These are phyloP conservation scores for Pythium biforme DNA, from an alignment of 352 stramenopile genomes.

Conservation along the genomic window DNA sequence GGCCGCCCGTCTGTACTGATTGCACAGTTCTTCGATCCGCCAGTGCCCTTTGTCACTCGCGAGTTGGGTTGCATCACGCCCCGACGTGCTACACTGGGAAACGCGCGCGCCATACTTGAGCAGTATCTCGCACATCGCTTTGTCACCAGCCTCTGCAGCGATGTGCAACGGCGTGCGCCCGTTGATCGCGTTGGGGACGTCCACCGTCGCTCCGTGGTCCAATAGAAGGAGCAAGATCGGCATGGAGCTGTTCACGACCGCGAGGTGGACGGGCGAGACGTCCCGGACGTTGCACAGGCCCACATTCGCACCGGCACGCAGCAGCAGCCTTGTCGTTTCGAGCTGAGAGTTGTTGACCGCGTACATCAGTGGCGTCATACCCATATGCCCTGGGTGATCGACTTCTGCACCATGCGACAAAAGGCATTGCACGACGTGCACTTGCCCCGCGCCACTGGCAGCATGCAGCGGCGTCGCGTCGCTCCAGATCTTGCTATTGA, in stretches of 20 bases:
- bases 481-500: constrained; percentile 40
- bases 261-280: constrained; percentile 50
- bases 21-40: neutral
- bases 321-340: constrained; percentile 43
- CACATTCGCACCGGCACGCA: constrained; percentile 49
- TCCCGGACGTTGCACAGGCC: constrained; percentile 43
- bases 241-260: constrained; percentile 41
- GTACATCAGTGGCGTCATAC: constrained; percentile 50
- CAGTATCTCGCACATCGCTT: constrained; percentile 51
- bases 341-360: constrained; percentile 49
- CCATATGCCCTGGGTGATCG: constrained; percentile 36
- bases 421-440: constrained; percentile 44
- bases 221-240: constrained; percentile 43
- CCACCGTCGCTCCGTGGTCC: constrained; percentile 46
- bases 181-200: constrained; percentile 33
- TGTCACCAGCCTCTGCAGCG: constrained; percentile 47
- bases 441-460: constrained; percentile 43
- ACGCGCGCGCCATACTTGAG: constrained; percentile 33
- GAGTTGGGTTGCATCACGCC: neutral
- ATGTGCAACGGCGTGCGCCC: constrained; percentile 56
- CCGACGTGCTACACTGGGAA: constrained; percentile 24
- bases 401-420: constrained; percentile 44
- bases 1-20: neutral
- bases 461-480: constrained; percentile 45
- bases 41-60: neutral